A percentile compares a stretch with the other conserved stretches of the same genome.
Evolutionary conservation across 208 protist species (phyloP).

Genomic region (Trichomonas vaginalis): DNA sequence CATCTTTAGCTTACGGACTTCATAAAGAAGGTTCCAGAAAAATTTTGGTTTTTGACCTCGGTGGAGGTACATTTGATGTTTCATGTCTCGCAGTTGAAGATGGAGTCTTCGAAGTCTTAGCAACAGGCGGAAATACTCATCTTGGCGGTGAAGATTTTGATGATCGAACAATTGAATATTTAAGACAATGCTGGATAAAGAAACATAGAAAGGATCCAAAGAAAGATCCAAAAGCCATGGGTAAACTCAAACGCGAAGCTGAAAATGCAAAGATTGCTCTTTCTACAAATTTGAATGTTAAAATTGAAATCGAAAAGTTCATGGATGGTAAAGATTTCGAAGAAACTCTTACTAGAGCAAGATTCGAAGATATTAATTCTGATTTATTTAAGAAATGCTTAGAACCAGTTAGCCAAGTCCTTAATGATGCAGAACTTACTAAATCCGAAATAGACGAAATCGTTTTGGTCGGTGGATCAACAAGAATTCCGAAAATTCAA

Average conservation of each 20-base stretch:
- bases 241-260: slow-evolving; percentile 19
- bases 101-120: slow-evolving; percentile 44
- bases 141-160: slow-evolving; percentile 53
- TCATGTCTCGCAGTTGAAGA: slow-evolving; percentile 41
- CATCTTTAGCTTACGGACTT: slow-evolving; percentile 83
- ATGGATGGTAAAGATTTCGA: slow-evolving; percentile 33
- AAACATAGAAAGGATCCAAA: slow-evolving; percentile 26
- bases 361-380: slow-evolving; percentile 37
- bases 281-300: slow-evolving; percentile 28
- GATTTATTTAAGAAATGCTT: slow-evolving; percentile 35
- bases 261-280: slow-evolving; percentile 30
- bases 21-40: slow-evolving; percentile 45
- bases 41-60: slow-evolving; percentile 90
- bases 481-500: slow-evolving; percentile 34
- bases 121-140: slow-evolving; percentile 44
- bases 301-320: slow-evolving; percentile 34
- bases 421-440: slow-evolving; percentile 14
- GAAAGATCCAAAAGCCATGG: neutral
- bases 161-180: slow-evolving; percentile 34
- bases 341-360: slow-evolving; percentile 29
- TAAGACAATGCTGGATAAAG: slow-evolving; percentile 29
- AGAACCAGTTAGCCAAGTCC: slow-evolving; percentile 26
- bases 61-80: slow-evolving; percentile 63
- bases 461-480: slow-evolving; percentile 42
- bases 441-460: slow-evolving; percentile 36